phyloP scores from a whole-genome alignment of 108 stramenopile species.

The Pseudonitzschia multiseries region DNA sequence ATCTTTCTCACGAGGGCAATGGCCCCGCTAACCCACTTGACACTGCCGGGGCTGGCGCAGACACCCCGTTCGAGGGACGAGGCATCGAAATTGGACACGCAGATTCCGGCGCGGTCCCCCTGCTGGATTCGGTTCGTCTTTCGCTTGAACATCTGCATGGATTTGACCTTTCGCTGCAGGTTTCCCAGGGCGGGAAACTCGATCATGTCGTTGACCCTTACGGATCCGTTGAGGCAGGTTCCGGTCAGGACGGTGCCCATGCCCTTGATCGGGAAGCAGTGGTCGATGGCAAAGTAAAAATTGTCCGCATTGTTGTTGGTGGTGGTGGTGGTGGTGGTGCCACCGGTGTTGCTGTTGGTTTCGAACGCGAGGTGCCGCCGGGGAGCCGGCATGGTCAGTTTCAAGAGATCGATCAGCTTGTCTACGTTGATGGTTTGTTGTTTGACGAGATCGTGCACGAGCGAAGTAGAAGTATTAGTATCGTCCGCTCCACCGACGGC shows the following conservation, averaged over 20 bases:
- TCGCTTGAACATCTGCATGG: conserved; percentile 96
- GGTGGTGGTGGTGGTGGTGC: no score
- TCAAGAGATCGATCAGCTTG: conserved; percentile 58
- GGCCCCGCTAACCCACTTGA: conserved; percentile 71
- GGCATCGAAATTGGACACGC: conserved; percentile 91
- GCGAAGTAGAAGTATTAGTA: no score
- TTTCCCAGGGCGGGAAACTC: conserved; percentile 87
- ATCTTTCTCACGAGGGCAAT: conserved; percentile 92
- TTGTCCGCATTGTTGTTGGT: conserved; percentile 30
- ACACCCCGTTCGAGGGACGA: conserved; percentile 91
- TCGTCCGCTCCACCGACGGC: conserved; percentile 40
- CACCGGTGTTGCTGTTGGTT: neutral
- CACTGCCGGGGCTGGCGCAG: conserved; percentile 83
- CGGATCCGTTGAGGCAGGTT: conserved; percentile 84
- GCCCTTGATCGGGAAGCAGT: conserved; percentile 95
- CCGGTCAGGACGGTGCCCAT: conserved; percentile 98
- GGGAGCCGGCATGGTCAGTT: conserved; percentile 63
- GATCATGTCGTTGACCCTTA: conserved; percentile 85
- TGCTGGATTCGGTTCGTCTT: conserved; percentile 70
- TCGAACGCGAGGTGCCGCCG: conserved; percentile 32
- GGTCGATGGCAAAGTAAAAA: conserved; percentile 91
- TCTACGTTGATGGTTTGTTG: conserved; percentile 70
- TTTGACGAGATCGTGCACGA: conserved; percentile 6
- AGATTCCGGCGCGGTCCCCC: conserved; percentile 97
- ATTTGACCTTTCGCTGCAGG: conserved; percentile 90